Base-by-base conservation (phyloP, 441 rosid genomes). In the Croton setiger region DNA sequence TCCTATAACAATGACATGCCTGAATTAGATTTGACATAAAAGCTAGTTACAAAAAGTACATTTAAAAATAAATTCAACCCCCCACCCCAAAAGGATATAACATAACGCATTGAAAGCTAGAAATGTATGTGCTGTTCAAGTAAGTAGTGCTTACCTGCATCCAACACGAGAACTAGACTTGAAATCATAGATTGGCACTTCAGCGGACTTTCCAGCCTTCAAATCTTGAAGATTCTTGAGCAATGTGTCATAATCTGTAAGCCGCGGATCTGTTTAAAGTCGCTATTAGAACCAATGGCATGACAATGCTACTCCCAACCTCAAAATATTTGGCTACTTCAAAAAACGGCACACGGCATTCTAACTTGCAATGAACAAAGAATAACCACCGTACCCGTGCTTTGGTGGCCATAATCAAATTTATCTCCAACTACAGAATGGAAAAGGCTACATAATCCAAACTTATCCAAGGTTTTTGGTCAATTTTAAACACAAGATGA, bases 151-250 rank as follows among this genome's bases (percentile, higher is more conserved):
- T 59, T 75, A 95, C 99, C 98, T 95, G 88, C 85, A 89, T 82
- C 99, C 98, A 63, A 75, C 72, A 37, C 97, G 90, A 49, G 96
- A 84, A 77, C 98, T 95, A 81, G 95, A 81, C 83, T 89, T 91
- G 80, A 95, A 95, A 81, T 95, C 99, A 79, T 95, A 95, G 58
- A 95, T 84, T 68, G 98, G 99, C 72, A 91, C 90, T 78, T 92
- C 83, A 27, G 79, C 85, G 65, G 84, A 78, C 79, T 87, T 92
- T 63, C 97, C 98, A 37, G 74, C 89, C 86, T 86, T 91, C 48
- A 95, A 83, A 78, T 93, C 97, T 62, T 81, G 78, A 48, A 96
- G 79, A 84, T 91, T 87, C 87, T 82, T 74, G 53, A 96, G 96
- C 81, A 96, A 82, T 35, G 96, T 87, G 60, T 85, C 99, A 65